Evolutionary conservation across 345 rosid genomes (phyloP).

Genomic region (Boechera divaricarpa): DNA sequence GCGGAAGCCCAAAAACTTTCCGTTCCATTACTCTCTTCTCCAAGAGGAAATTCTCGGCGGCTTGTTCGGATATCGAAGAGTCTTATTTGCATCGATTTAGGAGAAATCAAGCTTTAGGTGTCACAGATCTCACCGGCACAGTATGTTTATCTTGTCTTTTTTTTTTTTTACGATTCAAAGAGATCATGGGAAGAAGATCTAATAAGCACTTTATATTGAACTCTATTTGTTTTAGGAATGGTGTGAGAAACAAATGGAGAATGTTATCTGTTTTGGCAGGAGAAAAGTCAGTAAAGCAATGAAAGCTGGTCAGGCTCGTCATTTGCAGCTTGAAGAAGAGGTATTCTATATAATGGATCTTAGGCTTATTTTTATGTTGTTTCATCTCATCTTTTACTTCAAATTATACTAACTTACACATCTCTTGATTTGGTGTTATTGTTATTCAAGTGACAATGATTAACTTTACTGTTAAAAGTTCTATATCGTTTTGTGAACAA

Average conservation of each 20-base stretch:
- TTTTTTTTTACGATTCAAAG: neutral
- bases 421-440: neutral
- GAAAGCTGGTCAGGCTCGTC: constrained; percentile 80
- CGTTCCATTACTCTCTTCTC: constrained; percentile 50
- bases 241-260: constrained; percentile 90
- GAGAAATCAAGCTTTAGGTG: constrained; percentile 60
- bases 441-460: neutral
- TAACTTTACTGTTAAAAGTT: neutral
- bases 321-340: constrained; percentile 74
- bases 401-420: neutral
- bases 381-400: constrained; percentile 7
- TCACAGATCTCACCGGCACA: constrained; percentile 71
- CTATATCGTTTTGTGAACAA: neutral
- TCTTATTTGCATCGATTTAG: constrained; percentile 59
- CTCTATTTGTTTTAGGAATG: constrained; percentile 62
- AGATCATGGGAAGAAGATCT: neutral
- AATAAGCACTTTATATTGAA: neutral
- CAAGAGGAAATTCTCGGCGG: constrained; percentile 47
- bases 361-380: neutral
- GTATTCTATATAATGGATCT: constrained; percentile 37
- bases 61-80: constrained; percentile 61
- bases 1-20: constrained; percentile 42
- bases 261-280: constrained; percentile 52
- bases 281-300: constrained; percentile 60
- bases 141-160: constrained; percentile 42